Evolutionary conservation across 208 protist species (phyloP), one percentile per base, ranked within the genome.

Genomic region (Leishmania major): DNA sequence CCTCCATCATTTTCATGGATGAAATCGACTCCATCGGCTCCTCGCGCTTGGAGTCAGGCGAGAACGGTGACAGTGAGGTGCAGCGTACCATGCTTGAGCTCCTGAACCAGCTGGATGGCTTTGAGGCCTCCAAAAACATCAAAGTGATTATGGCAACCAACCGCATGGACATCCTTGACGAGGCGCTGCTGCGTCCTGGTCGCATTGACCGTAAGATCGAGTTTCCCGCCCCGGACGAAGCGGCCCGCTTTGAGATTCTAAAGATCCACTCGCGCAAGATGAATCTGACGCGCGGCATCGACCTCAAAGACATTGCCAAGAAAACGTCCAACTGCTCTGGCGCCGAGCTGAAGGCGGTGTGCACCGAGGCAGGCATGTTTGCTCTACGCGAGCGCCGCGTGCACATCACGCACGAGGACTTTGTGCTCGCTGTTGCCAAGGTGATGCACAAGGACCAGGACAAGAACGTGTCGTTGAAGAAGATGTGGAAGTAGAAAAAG

Each of bases 1-100:
- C 99, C 11, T 99, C 99, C 5, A 99, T 99, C 86, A 99, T 99
- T 84, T 99, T 99, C 90, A 99, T 99, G 99, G 99, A 99, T 89
- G 99, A 99, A 87, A 99, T 99, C 85, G 99, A 99, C 91, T 99
- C 97, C 8, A 99, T 99, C 86, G 99, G 99, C 79, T 97, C 95
- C 15, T 87, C 93, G 10, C 95, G 99, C 51, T 89, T 98, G 25
- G 97, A 99, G 70, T 94, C 91, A 0, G 90, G 91, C 22, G 94
- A 96, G 74, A 89, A 93, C 80, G 94, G 95, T 47, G 99, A 99
- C 86, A 98, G 89, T 66, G 98, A 99, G 92, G 99, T 99, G 76
- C 99, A 99, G 93, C 96, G 99, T 53, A 99, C 99, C n/a, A 99
- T 99, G 99, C 91, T 99, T 28, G 99, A 99, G 96, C 92, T 99